Base-by-base conservation (phyloP, 352 stramenopile species). In the Globisporangium canariense region DNA sequence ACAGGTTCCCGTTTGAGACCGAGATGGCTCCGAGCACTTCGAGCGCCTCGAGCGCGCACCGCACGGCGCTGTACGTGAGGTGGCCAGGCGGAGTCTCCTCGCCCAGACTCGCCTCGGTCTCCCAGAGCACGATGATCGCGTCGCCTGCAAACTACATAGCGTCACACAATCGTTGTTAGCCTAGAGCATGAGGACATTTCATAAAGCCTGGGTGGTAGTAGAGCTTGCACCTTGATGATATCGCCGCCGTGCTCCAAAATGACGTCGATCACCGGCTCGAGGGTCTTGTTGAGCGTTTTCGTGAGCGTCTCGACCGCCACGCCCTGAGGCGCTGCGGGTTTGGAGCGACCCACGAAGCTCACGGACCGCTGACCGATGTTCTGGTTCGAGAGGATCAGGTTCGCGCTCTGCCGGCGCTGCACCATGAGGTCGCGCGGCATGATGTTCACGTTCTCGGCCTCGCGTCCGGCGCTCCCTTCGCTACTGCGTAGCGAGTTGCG, bases 51-150 rank as follows among this genome's bases (percentile, higher is more conserved):
- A 91, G 56, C 2, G 83, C 83, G 60, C 83, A 91, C 2, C 65
- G 66, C 41, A 89, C 70, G 0, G 83, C 79, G 13, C 78, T 80
- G 57, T 90, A 82, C 9, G 81, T 69, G 3, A 93, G 67, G 20
- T 87, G 55, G 2, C 83, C 83, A 1, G 70, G 64, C 14, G 72
- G 57, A 0, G 79, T 88, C 6, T 54, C 20, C 25, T 73, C 62
- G 3, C 64, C 73, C 18, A 67, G 50, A 16, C 71, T 85, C 50
- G 72, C 76, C 55, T 91, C 83, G 9, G 79, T 90, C 55, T 91
- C 78, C 82, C 82, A 93, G n/a, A 93, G 75, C 10, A 91, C 85
- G 49, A 91, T 91, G 20, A 93, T 77, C 6, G 85, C 85, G 36
- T 91, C 85, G 22, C 85, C 85, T 36, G 83, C 85, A 65, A 93